Percentiles rank a stretch among this genome's conserved stretches.
phyloP scores from a whole-genome alignment of 2,329 filamentous ascomycete species.

The Microcyclosporella mali region DNA sequence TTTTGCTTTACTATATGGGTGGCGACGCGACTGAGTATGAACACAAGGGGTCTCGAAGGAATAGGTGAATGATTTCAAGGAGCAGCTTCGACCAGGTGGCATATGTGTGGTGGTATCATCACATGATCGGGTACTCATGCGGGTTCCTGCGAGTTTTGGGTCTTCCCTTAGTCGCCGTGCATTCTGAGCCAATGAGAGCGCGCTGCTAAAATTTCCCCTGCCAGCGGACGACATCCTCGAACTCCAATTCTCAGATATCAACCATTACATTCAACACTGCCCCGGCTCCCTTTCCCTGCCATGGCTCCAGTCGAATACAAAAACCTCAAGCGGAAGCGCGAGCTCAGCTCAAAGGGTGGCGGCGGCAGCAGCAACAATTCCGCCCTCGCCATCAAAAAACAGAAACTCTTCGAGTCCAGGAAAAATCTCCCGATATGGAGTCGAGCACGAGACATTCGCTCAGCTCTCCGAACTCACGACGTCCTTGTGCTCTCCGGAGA shows the following conservation, averaged over 20 bases:
- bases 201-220: neutral
- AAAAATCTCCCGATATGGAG: slow-evolving; percentile 75
- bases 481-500: slow-evolving; percentile 85
- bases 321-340: slow-evolving; percentile 1
- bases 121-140: slow-evolving; percentile 1
- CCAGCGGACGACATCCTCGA: neutral
- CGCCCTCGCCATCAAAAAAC: slow-evolving; percentile 13
- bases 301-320: slow-evolving; percentile 2
- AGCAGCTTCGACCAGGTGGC: no score
- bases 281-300: neutral
- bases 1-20: no score
- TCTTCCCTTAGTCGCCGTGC: neutral
- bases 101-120: neutral
- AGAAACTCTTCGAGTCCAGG: slow-evolving; percentile 37
- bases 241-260: neutral
- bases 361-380: neutral
- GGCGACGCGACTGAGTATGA: no score
- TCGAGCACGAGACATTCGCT: slow-evolving; percentile 63
- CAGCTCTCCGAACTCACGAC: slow-evolving; percentile 54
- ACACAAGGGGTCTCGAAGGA: no score
- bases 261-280: neutral
- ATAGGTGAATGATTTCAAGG: no score
- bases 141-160: no score
- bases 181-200: neutral
- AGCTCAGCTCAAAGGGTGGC: neutral